Evolutionary conservation across 2,329 filamentous ascomycete species (phyloP).

Genomic region (Grosmannia clavigera): DNA sequence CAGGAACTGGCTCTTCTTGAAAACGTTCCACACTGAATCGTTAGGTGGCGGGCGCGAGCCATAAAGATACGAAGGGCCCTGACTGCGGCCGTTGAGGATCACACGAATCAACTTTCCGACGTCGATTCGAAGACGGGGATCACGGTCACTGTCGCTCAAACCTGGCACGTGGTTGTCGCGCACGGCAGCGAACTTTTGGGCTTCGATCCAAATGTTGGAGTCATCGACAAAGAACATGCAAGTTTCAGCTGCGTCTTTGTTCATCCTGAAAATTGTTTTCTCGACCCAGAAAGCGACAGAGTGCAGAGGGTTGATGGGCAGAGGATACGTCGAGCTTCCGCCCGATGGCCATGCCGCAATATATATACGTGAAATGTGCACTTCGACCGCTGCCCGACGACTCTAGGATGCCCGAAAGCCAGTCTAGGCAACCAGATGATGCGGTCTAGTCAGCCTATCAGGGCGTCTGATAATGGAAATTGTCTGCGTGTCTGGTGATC

Average conservation of each 20-base stretch:
- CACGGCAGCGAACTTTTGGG: conserved; percentile 14
- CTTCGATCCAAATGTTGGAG: conserved; percentile 16
- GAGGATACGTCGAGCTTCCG: too few relatives aligned
- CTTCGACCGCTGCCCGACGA: too few relatives aligned
- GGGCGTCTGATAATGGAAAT: too few relatives aligned
- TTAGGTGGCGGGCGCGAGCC: conserved; percentile 17
- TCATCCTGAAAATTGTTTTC: not conserved
- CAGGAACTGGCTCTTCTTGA: conserved; percentile 9
- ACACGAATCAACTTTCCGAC: not conserved
- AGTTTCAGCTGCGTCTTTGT: not conserved
- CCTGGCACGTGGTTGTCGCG: conserved; percentile 13
- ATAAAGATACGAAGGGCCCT: conserved; percentile 12
- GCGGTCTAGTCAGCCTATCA: too few relatives aligned
- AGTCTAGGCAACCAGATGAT: too few relatives aligned
- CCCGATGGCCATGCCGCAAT: not conserved
- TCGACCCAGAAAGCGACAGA: too few relatives aligned
- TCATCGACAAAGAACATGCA: conserved; percentile 16
- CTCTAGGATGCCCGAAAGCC: too few relatives aligned
- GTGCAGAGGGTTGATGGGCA: too few relatives aligned
- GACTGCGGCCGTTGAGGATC: conserved; percentile 9
- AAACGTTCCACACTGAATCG: conserved; percentile 14
- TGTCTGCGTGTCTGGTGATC: too few relatives aligned
- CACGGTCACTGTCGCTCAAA: conserved; percentile 12
- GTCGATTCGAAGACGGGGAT: conserved; percentile 11
- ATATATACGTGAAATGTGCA: not conserved